Evolutionary conservation across 2,329 filamentous ascomycete genomes (phyloP).

Genomic region (Aspergillus pseudoterreus): DNA sequence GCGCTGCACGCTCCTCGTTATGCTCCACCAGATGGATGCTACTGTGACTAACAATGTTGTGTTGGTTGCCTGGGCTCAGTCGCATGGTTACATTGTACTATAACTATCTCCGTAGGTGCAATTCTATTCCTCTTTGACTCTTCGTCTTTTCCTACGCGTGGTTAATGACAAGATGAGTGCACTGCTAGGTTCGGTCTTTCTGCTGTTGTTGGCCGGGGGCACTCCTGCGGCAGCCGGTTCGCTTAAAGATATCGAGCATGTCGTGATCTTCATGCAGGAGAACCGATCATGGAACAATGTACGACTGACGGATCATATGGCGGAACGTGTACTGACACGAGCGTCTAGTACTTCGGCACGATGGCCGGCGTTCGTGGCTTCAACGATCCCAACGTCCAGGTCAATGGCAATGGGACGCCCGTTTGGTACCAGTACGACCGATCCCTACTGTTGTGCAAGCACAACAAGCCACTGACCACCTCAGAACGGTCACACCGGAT

Average conservation of each 20-base stretch:
- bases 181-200: conserved; percentile 12
- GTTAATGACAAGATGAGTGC: conserved; percentile 1
- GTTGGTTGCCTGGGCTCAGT: neutral
- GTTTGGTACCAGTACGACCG: conserved; percentile 46
- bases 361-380: conserved; percentile 56
- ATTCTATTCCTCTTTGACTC: neutral
- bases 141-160: too few relatives aligned
- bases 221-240: conserved; percentile 33
- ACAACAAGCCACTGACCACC: neutral
- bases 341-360: conserved; percentile 49
- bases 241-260: conserved; percentile 53
- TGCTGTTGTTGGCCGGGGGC: conserved; percentile 14
- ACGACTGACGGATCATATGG: conserved; percentile 4
- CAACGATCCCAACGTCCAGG: conserved; percentile 53
- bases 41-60: neutral
- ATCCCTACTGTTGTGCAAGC: too few relatives aligned
- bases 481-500: conserved; percentile 34
- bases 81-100: neutral
- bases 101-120: neutral
- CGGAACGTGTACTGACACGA: neutral
- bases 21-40: neutral
- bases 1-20: neutral
- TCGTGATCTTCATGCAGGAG: conserved; percentile 57
- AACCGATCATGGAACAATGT: conserved; percentile 41
- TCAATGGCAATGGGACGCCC: conserved; percentile 43